Percentiles rank a stretch among this genome's conserved stretches.
Evolutionary conservation across 2,329 filamentous ascomycete species (phyloP).

Genomic region (Juglanconis oblonga): DNA sequence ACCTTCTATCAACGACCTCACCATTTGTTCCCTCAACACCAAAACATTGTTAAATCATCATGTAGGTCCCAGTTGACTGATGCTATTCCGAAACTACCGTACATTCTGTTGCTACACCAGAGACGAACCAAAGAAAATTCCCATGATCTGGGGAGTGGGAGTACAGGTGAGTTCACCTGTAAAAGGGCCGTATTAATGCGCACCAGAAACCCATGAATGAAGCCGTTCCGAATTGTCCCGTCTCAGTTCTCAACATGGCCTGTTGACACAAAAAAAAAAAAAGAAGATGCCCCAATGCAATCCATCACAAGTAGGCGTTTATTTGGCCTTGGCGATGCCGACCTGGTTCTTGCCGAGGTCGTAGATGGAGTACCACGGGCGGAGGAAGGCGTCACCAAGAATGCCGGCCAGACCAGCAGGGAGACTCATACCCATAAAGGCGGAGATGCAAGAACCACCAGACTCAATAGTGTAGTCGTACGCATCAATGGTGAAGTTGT

Average conservation of each 20-base stretch:
- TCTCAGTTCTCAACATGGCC: not conserved
- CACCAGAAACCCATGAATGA: not conserved
- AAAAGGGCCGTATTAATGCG: not conserved
- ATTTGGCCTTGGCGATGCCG: conserved; percentile 81
- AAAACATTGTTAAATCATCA: not conserved
- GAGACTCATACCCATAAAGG: conserved; percentile 96
- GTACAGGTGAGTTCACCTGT: not conserved
- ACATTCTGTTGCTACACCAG: conserved; percentile 17
- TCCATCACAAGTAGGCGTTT: not conserved
- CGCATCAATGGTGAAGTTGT: conserved; percentile 87
- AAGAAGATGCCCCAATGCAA: not conserved
- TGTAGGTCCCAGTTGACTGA: conserved; percentile 1
- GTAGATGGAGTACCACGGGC: conserved; percentile 94
- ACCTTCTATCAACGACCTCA: too few species aligned
- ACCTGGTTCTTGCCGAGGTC: conserved; percentile 87
- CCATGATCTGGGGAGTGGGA: conserved; percentile 5
- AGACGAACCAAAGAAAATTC: conserved; percentile 10
- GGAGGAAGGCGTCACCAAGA: conserved; percentile 81
- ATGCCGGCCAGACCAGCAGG: conserved; percentile 85
- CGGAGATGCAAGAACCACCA: conserved; percentile 92
- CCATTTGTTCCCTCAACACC: too few species aligned
- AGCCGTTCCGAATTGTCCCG: not conserved
- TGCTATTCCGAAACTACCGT: conserved; percentile 10
- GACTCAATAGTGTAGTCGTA: conserved; percentile 96
- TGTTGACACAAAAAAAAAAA: conserved; percentile 10